Evolutionary conservation across 2,329 filamentous ascomycete genomes (phyloP), one percentile per base, ranked within the genome.

Genomic region (Phialophora chinensis): DNA sequence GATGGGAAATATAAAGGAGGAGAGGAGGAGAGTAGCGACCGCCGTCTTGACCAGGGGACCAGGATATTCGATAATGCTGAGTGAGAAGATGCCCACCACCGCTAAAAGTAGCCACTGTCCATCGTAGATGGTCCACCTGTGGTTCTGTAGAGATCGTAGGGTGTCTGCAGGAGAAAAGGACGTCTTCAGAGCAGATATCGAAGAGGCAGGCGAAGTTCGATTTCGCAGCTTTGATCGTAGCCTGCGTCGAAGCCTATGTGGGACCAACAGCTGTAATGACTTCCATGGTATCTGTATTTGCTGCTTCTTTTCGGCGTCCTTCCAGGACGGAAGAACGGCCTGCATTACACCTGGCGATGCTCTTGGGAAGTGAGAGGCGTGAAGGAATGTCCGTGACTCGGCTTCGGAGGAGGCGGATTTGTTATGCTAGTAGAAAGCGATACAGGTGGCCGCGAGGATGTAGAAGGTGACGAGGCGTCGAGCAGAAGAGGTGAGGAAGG

Each of bases 121-220:
- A 78, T 98, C 94, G 77, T 93, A 91, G 60, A 89, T 82, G 60
- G 86, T 90, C 91, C 92, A 97, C 70, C 87, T 87, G 76, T 95
- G 92, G 67, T 86, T 86, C 73, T 90, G 89, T 69, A 97, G 83
- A 44, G 90, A 87, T 67, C 87, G 86, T 68, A 97, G 79, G 12
- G 92, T 93, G 75, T 96, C 90, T 74, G 86, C 83, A 4, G 92
- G 89, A 72, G 90, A 93, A 79, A 93, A 91, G 0, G 93, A 97
- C 17, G 88, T 93, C 78, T 96, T 87, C 63, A 97, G 83, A 33
- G 85, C 85, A 59, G 92, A 87, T 74, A 97, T 87, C 69, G 90
- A 90, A 59, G 91, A 89, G 25, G 89, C 85, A 54, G 88, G 88
- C 49, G 88, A 87, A 73, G 88, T 81, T 72, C 88, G 82, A 74